Evolutionary conservation across 176 grass and related monocot genomes (phyloP), one percentile per base, ranked within the genome.

Genomic region (Oryza australiensis): DNA sequence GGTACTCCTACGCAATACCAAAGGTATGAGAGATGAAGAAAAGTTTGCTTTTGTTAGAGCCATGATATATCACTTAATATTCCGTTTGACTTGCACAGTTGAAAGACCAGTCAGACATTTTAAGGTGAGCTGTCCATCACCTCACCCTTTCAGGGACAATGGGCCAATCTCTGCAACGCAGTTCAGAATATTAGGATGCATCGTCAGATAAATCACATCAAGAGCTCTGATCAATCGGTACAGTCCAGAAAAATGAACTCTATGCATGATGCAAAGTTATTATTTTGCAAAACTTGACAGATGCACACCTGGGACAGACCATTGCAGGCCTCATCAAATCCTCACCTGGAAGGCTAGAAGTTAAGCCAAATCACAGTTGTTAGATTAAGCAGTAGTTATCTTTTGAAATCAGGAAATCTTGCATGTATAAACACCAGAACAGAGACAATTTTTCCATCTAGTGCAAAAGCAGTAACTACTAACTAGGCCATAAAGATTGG

Each of bases 111-210:
- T 65, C 34, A 73, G 32, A 77, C 57, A 71, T 60, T 81, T 66
- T 49, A 71, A 80, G 64, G 77, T 76, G 71, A 65, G 41, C 53
- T 76, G 70, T 76, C 82, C 55, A 85, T 55, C 77, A 72, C 12
- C 82, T 64, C 82, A 42, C 40, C 32, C 66, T 85, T 63, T 55
- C 57, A 59, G 77, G 72, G 82, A 72, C 33, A 66, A 80, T 81
- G 53, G 72, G 12, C 82, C 42, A 80, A 37, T 65, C 78, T 76
- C 77, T 89, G 64, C 55, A 76, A 71, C 42, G 57, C 32, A 33
- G 72, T 57, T 81, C 60, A 80, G 53, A 69, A 49, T 26, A 70
- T 81, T 81, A 76, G 53, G 13, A 33, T n/a, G 30, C 26, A 27
- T 53, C 38, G 30, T 85, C 72, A 85, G 76, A 71, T 71, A 81